These are phyloP conservation scores for Hemileccinum impolitum DNA, from an alignment of 768 basidiomycete species.

Conservation along the genomic window DNA sequence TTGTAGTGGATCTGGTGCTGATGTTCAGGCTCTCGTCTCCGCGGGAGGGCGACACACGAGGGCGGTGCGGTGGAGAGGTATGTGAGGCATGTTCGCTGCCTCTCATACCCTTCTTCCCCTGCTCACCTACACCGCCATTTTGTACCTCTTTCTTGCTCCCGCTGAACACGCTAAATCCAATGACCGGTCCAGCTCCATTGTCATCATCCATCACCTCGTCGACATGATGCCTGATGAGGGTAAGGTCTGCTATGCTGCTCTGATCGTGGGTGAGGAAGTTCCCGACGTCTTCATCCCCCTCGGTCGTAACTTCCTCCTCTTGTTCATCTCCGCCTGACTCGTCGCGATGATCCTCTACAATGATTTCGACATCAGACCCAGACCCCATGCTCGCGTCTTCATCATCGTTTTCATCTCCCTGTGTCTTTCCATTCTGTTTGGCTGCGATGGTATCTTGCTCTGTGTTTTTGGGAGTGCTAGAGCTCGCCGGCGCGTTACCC, in stretches of 20 bases:
- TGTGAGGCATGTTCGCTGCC: background rate
- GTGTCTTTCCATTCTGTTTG: conserved; percentile 9
- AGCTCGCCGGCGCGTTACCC: background rate
- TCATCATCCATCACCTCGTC: conserved; percentile 13
- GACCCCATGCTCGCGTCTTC: conserved; percentile 24
- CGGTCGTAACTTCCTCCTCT: conserved; percentile 3
- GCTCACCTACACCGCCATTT: background rate
- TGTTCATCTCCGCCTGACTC: conserved; percentile 2
- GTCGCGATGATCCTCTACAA: conserved; percentile 3
- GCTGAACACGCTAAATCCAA: conserved; percentile 24
- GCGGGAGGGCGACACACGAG: conserved; percentile 8
- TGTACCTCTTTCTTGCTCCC: conserved; percentile 1
- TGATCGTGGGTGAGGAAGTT: conserved; percentile 22
- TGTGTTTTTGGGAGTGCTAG: background rate
- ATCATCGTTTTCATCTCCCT: background rate
- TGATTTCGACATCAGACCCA: conserved; percentile 16
- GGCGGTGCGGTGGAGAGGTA: conserved; percentile 8
- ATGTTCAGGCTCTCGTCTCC: conserved; percentile 11
- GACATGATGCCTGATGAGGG: conserved; percentile 6
- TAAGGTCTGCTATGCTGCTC: conserved; percentile 16
- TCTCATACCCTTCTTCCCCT: background rate
- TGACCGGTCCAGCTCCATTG: background rate
- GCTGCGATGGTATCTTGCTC: background rate
- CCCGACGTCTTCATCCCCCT: conserved; percentile 10
- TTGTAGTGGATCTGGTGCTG: conserved; percentile 11